phyloP scores from a whole-genome alignment of 176 grass and related monocot genomes.

The Thalia dealbata region DNA sequence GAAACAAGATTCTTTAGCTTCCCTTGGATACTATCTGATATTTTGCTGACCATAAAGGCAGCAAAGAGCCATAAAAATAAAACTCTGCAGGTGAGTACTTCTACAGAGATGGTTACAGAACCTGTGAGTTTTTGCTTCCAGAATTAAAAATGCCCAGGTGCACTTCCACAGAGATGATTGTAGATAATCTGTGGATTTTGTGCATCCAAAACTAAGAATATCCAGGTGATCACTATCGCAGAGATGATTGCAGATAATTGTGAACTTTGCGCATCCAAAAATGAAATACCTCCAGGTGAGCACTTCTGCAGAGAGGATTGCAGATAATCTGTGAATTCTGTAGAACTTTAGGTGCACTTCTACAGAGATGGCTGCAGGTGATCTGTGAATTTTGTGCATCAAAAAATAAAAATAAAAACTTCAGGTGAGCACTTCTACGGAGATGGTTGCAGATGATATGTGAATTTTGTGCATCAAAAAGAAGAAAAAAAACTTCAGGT shows the following conservation, averaged over 20 bases:
- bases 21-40: slow-evolving; percentile 57
- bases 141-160: no score
- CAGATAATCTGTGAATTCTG: not conserved
- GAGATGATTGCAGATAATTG: no score
- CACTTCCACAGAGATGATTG: not conserved
- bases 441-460: not conserved
- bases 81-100: not conserved
- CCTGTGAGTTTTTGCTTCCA: no score
- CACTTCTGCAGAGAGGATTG: not conserved
- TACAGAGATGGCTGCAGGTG: no score
- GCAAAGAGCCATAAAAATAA: slow-evolving; percentile 17
- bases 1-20: slow-evolving; percentile 60
- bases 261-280: no score
- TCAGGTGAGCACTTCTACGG: not conserved
- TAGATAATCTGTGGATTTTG: not conserved
- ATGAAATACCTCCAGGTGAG: not conserved
- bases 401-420: not conserved
- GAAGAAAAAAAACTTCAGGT: no score
- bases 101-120: not conserved
- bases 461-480: no score
- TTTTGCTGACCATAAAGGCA: slow-evolving; percentile 50
- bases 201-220: no score
- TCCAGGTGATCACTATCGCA: no score
- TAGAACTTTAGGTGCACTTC: no score
- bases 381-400: no score